Percentiles rank a stretch among this genome's conserved stretches.
Evolutionary conservation across 257 asterid genomes (phyloP).

Genomic region (Solanum ahanhuiri): DNA sequence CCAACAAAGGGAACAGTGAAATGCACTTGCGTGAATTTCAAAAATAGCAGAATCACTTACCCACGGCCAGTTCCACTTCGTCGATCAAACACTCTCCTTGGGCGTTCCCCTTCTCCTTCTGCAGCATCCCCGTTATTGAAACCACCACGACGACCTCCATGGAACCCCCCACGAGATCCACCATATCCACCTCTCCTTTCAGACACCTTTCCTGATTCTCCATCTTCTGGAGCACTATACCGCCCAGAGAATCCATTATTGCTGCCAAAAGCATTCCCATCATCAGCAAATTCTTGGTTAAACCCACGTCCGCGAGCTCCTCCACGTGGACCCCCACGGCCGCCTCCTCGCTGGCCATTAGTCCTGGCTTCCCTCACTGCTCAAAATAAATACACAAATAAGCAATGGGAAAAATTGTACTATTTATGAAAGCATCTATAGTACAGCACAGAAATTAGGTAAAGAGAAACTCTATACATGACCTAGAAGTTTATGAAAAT

Average conservation of each 20-base stretch:
- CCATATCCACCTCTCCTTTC: too few species aligned
- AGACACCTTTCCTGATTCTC: too few species aligned
- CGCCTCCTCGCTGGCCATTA: conserved; percentile 26
- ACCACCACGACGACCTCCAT: too few species aligned
- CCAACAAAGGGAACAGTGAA: too few species aligned
- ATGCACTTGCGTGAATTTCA: too few species aligned
- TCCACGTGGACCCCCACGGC: conserved; percentile 26
- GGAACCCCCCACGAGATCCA: too few species aligned
- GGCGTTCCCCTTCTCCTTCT: too few species aligned
- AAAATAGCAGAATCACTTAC: too few species aligned
- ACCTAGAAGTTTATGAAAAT: background rate
- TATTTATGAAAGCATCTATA: background rate
- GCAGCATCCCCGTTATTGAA: too few species aligned
- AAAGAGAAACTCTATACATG: background rate
- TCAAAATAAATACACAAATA: background rate
- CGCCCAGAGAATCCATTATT: conserved; percentile 23
- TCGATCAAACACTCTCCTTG: too few species aligned
- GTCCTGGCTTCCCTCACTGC: conserved; percentile 28
- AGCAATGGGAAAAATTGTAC: background rate
- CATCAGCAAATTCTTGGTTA: conserved; percentile 19
- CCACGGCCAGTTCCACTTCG: too few species aligned
- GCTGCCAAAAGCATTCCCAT: conserved; percentile 20
- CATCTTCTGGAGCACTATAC: conserved; percentile 17
- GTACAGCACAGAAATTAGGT: background rate
- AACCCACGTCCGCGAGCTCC: conserved; percentile 18